These are phyloP conservation scores for Gryganskiella cystojenkinii DNA, from an alignment of 192 early-diverging fungal genomes.

Conservation along the genomic window DNA sequence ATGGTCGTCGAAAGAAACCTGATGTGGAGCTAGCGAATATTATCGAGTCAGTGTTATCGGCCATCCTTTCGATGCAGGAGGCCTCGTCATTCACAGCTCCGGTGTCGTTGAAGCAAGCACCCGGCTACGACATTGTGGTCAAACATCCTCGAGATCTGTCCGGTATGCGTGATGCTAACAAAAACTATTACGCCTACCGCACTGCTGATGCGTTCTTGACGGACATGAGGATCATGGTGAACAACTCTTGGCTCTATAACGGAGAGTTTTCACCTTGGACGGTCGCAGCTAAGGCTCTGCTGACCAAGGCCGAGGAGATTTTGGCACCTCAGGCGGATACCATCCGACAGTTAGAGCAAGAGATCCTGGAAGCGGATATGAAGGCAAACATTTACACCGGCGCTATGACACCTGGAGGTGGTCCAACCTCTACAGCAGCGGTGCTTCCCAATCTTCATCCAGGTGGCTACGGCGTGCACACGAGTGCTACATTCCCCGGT, in stretches of 20 bases:
- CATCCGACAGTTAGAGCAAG: conserved; percentile 35
- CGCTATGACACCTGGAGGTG: background rate
- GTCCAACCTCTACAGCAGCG: background rate
- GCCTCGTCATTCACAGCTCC: conserved; percentile 60
- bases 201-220: conserved; percentile 58
- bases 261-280: conserved; percentile 61
- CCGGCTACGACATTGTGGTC: conserved; percentile 64
- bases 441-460: conserved; percentile 26
- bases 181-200: conserved; percentile 55
- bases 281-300: conserved; percentile 49
- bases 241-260: conserved; percentile 66
- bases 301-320: conserved; percentile 49
- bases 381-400: conserved; percentile 33
- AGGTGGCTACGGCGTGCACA: conserved; percentile 40
- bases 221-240: conserved; percentile 63
- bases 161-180: conserved; percentile 65
- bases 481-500: conserved; percentile 28
- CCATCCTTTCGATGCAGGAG: conserved; percentile 58
- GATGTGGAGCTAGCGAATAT: conserved; percentile 61
- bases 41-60: conserved; percentile 53
- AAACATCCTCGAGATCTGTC: conserved; percentile 64
- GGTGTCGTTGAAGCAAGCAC: conserved; percentile 55
- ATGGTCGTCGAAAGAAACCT: conserved; percentile 60
- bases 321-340: conserved; percentile 43
- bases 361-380: conserved; percentile 39